phyloP scores from a whole-genome alignment of 495 filamentous ascomycete genomes.

The Astrocystis sublimbata region DNA sequence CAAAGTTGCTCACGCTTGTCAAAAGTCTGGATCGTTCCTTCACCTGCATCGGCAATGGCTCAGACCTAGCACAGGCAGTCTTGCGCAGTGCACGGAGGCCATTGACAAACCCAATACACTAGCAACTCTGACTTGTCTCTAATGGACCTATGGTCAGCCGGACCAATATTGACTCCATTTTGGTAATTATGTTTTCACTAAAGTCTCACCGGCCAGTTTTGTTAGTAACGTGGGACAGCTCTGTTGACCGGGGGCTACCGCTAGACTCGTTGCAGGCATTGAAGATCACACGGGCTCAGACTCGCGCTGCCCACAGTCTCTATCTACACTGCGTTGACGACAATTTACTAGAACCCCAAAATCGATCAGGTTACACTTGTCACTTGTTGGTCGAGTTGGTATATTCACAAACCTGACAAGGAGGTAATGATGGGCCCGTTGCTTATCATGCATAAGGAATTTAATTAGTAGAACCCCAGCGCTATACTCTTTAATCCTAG shows the following conservation, averaged over 20 bases:
- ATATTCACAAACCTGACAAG: neutral
- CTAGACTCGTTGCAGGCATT: neutral
- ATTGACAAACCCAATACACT: neutral
- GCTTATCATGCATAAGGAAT: neutral
- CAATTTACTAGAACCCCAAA: neutral
- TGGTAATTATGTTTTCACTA: neutral
- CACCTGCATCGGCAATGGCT: neutral
- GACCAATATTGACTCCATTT: neutral
- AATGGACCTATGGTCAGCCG: neutral
- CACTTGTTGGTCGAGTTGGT: neutral
- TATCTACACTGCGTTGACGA: neutral
- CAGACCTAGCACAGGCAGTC: neutral
- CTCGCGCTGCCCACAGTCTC: neutral
- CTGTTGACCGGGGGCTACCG: neutral
- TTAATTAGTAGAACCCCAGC: neutral
- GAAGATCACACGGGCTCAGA: neutral
- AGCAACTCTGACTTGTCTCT: neutral
- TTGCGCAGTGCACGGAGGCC: neutral
- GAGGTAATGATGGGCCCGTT: neutral
- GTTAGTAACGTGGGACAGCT: neutral
- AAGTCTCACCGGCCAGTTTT: neutral
- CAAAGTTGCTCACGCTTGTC: neutral
- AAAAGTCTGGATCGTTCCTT: neutral
- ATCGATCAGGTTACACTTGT: neutral
- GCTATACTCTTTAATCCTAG: neutral